These are phyloP conservation scores for Chenopodium berlandieri DNA, from an alignment of 148 eudicot genomes.

Conservation along the genomic window DNA sequence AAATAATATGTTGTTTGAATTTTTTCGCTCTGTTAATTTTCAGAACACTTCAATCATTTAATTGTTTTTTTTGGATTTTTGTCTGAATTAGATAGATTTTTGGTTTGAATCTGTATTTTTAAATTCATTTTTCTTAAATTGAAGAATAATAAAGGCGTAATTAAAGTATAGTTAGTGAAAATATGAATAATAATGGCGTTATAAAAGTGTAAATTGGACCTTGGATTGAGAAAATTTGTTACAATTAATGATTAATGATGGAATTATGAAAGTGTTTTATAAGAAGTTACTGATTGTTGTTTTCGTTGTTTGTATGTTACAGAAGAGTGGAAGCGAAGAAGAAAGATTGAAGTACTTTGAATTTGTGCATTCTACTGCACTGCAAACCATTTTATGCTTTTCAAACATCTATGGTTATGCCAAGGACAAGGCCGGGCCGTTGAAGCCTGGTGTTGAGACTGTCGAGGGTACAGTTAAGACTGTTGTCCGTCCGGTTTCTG, in stretches of 20 bases:
- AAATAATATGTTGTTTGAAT: not conserved
- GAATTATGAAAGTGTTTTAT: too few species aligned
- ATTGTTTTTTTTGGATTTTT: not conserved
- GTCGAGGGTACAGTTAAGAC: constrained; percentile 92
- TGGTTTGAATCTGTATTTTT: not conserved
- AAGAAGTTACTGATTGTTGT: not conserved
- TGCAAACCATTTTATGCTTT: constrained; percentile 62
- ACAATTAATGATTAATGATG: too few species aligned
- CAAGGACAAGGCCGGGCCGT: constrained; percentile 84
- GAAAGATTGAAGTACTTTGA: constrained; percentile 69
- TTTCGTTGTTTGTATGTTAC: constrained; percentile 7
- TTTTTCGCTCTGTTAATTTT: not conserved
- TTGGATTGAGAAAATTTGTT: too few species aligned
- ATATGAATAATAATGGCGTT: too few species aligned
- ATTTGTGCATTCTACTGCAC: constrained; percentile 63
- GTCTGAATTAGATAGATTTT: not conserved
- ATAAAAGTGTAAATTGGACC: too few species aligned
- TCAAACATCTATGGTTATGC: constrained; percentile 70
- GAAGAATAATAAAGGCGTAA: too few species aligned
- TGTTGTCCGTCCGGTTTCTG: constrained; percentile 84
- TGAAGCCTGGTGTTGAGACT: constrained; percentile 82
- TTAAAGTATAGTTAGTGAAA: too few species aligned
- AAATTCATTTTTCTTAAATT: too few species aligned
- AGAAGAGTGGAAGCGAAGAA: constrained; percentile 53
- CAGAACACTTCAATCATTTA: not conserved